phyloP scores from a whole-genome alignment of 352 stramenopile genomes.

The Globisporangium middletonii region DNA sequence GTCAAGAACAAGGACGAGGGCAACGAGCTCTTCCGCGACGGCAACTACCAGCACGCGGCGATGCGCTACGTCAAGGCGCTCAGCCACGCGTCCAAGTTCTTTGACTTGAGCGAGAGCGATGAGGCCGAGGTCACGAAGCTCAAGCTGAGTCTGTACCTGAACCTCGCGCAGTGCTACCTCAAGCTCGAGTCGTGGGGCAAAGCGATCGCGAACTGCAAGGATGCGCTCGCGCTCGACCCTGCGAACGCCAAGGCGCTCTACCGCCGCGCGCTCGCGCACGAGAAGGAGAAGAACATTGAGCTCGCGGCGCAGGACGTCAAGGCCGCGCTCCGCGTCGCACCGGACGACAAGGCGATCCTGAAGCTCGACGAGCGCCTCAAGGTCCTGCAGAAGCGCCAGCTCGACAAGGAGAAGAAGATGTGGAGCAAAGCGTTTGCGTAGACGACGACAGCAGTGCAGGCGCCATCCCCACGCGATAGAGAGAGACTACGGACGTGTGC shows the following conservation, averaged over 20 bases:
- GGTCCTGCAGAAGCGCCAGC: conserved; percentile 56
- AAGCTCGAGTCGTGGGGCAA: conserved; percentile 90
- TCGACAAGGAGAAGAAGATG: conserved; percentile 90
- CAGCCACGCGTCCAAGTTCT: conserved; percentile 90
- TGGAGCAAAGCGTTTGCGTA: conserved; percentile 81
- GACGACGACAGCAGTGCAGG: neutral
- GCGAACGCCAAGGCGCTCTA: conserved; percentile 86
- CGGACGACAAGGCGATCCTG: conserved; percentile 73
- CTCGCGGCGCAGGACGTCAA: conserved; percentile 58
- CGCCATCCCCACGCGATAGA: neutral
- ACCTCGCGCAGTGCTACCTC: conserved; percentile 91
- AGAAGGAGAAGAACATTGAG: conserved; percentile 86
- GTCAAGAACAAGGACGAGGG: conserved; percentile 95
- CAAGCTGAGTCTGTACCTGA: conserved; percentile 90
- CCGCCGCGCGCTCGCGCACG: conserved; percentile 75
- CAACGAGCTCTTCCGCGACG: conserved; percentile 91
- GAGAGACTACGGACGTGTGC: too few relatives aligned
- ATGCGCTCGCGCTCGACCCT: conserved; percentile 69
- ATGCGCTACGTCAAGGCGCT: conserved; percentile 90
- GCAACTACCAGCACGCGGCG: conserved; percentile 85
- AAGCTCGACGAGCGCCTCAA: conserved; percentile 75
- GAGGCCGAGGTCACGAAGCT: conserved; percentile 83
- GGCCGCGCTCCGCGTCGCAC: conserved; percentile 39
- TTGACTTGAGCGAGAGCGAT: conserved; percentile 81
- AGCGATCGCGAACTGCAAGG: conserved; percentile 80